Evolutionary conservation across 257 asterid genomes (phyloP), one percentile per base, ranked within the genome.

Genomic region (Rubia yunnanensis): DNA sequence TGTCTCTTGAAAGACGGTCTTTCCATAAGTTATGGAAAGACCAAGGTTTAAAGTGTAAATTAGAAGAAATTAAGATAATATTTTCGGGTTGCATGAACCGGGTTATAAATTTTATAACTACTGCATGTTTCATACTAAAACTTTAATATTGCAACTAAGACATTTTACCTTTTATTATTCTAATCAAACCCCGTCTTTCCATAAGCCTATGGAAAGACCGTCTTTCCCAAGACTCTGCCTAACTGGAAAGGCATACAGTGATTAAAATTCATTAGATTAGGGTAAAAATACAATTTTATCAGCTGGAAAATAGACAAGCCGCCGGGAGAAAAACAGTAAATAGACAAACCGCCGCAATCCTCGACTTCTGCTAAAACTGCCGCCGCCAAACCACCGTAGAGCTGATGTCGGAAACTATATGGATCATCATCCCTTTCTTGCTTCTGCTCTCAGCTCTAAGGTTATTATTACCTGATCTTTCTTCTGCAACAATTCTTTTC

Each of bases 331-430:
- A 59, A 57, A 7, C 11, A 24, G 10, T 5, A 22, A 35, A 38
- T 1, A 38, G 27, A 50, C 56, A n/a, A 17, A 14, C 13, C 7
- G 10, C 38, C 67, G 4, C 0, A 41, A 63, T 39, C 10, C 52
- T 61, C 28, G 17, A 39, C 68, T 24, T 64, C 58, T 8, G 58
- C 68, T 17, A 41, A 41, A 44, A 7, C 24, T 14, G 10, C 68
- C n/a, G 58, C 38, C 20, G 54, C 53, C 10, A 20, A 13, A 14
- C 4, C 7, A 11, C 53, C 22, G 3, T 18, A 10, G 34, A 56
- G 36, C 3, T 69, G 62, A 70, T 67, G 62, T 69, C 72, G 63
- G 71, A 49, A 68, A 17, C 77, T 83, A 87, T 75, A 60, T 39
- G 64, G 46, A 18, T 34, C 28, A 48, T n/a, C 41, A 28, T 76